phyloP scores from a whole-genome alignment of 2,329 filamentous ascomycete species.

The Colletotrichum cereale region DNA sequence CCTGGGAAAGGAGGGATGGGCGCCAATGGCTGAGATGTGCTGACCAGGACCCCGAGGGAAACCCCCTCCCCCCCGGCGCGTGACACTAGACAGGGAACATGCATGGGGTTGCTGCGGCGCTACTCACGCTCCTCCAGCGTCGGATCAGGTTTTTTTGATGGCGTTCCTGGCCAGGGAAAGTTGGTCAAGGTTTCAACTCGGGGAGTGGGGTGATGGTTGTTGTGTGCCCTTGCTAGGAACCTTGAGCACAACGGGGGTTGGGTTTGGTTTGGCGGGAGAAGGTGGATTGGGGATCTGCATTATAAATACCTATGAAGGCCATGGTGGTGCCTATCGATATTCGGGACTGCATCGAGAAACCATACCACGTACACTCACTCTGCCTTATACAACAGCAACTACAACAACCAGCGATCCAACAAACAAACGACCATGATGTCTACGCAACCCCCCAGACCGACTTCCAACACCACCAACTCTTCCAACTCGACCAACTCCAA shows the following conservation, averaged over 20 bases:
- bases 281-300: conserved; percentile 14
- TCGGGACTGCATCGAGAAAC: neutral
- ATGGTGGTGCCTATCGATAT: neutral
- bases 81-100: conserved; percentile 18
- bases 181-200: conserved; percentile 20
- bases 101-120: neutral
- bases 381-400: neutral
- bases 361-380: neutral
- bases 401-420: too few species aligned
- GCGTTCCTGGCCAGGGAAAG: conserved; percentile 8
- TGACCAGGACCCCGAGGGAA: neutral
- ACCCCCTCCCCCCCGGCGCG: neutral
- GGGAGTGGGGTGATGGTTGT: conserved; percentile 6
- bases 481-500: neutral
- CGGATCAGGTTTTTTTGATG: conserved; percentile 19
- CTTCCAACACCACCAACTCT: neutral
- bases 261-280: neutral
- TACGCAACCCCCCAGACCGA: neutral
- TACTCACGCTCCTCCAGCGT: conserved; percentile 4
- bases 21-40: neutral
- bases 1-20: neutral
- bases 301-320: conserved; percentile 20
- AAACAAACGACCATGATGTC: neutral
- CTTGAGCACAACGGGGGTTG: neutral
- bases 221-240: too few species aligned